Evolutionary conservation across 2,329 filamentous ascomycete genomes (phyloP).

Genomic region (Neonectria coccinea): DNA sequence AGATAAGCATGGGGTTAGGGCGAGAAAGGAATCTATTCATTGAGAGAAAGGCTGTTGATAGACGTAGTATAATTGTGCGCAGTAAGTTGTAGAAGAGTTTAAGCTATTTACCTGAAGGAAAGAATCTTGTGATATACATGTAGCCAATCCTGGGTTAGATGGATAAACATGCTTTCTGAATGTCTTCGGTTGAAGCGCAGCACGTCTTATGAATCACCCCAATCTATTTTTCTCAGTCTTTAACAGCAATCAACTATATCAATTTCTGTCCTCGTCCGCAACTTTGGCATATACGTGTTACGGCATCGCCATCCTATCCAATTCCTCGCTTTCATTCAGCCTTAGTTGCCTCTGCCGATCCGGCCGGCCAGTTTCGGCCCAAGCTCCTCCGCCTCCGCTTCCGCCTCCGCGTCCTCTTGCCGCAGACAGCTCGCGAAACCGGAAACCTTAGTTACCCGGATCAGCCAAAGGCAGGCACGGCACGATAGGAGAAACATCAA

Average conservation of each 20-base stretch:
- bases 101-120: background rate
- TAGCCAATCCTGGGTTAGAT: background rate
- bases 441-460: background rate
- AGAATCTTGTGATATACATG: no score
- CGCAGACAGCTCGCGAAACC: background rate
- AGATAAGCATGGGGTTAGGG: background rate
- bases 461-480: background rate
- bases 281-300: background rate
- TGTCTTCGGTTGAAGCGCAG: background rate
- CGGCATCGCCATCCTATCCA: background rate
- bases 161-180: background rate
- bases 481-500: background rate
- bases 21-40: background rate
- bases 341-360: background rate
- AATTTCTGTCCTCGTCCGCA: background rate
- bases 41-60: background rate
- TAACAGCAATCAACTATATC: background rate
- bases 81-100: background rate
- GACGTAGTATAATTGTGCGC: background rate
- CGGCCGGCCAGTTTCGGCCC: conserved; percentile 25
- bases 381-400: conserved; percentile 3
- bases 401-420: background rate
- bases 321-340: background rate
- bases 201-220: background rate
- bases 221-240: background rate